Evolutionary conservation across 352 stramenopile species (phyloP), one percentile per base, ranked within the genome.

Genomic region (Pythium angustatum): DNA sequence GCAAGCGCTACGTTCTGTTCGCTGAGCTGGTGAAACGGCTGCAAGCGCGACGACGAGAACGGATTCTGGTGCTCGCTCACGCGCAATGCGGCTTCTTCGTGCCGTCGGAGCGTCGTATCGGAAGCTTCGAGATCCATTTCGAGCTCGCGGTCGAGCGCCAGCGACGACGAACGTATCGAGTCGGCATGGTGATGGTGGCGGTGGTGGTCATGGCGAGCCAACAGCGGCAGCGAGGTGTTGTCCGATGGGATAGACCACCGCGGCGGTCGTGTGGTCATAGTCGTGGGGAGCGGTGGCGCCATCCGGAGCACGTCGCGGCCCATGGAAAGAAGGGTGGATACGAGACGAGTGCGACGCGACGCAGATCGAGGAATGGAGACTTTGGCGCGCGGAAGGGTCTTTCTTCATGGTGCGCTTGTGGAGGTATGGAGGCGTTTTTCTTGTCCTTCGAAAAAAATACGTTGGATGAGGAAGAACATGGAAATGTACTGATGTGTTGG

Each of bases 51-150:
- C 11, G 47, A 47, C 24, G 49, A 62, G 51, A 73, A 73, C 43
- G 64, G 64, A 26, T 71, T 66, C 28, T 62, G 40, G 54, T 69
- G 60, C 54, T 69, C 66, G 50, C 59, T 66, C 40, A 58, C 66
- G 55, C 58, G 64, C 51, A 72, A 45, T 27, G 58, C 58, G 8
- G 33, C 58, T 17, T 72, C 64, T 28, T 72, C 64, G 36, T 63
- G 51, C 33, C 53, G 64, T 22, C 50, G 52, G 11, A 59, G 10
- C 22, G 64, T 67, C 40, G 59, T 58, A 51, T 61, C 54, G 22
- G 54, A 65, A 24, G 44, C 60, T 22, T 62, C 48, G 15, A 66
- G 7, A 24, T 73, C 66, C 49, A 73, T 61, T 34, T 69, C 66
- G 2, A 73, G 49, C 49, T 66, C 62, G 26, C 50, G 53, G 45